These are phyloP conservation scores for Phylloporus sp. DNA, from an alignment of 768 basidiomycete species.

Conservation along the genomic window DNA sequence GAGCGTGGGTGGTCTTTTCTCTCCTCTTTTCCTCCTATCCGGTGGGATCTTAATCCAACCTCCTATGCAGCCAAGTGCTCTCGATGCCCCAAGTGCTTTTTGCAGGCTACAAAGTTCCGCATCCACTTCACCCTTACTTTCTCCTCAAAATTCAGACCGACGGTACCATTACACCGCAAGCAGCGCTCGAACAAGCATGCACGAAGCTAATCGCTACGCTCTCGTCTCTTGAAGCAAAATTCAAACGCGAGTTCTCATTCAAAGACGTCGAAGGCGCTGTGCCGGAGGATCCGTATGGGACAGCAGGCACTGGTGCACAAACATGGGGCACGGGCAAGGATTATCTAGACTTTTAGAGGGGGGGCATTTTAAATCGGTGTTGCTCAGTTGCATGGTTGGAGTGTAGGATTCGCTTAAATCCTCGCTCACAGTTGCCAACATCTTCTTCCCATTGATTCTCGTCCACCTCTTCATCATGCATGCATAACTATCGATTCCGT, in stretches of 20 bases:
- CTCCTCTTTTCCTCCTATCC: neutral
- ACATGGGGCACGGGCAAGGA: constrained; percentile 49
- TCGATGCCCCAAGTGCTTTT: constrained; percentile 85
- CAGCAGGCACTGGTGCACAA: constrained; percentile 35
- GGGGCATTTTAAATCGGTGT: neutral
- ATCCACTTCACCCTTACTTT: constrained; percentile 93
- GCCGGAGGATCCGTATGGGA: constrained; percentile 51
- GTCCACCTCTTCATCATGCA: no score
- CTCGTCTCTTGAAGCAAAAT: constrained; percentile 65
- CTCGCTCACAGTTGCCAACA: no score
- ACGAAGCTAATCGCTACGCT: constrained; percentile 73
- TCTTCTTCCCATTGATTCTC: no score
- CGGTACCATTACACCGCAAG: constrained; percentile 76
- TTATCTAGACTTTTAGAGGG: constrained; percentile 50
- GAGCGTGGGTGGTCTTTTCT: constrained; percentile 60
- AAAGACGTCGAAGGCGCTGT: constrained; percentile 59
- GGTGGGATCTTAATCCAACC: constrained; percentile 2
- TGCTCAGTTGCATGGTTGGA: no score
- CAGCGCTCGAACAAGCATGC: constrained; percentile 80
- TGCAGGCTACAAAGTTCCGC: constrained; percentile 97
- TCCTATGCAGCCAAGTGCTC: constrained; percentile 73
- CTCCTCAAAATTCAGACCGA: constrained; percentile 95
- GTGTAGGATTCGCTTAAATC: no score
- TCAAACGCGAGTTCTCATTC: constrained; percentile 79
- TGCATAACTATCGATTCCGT: no score